Evolutionary conservation across 2,329 filamentous ascomycete genomes (phyloP), one percentile per base, ranked within the genome.

Genomic region (Colletotrichum liriopes): DNA sequence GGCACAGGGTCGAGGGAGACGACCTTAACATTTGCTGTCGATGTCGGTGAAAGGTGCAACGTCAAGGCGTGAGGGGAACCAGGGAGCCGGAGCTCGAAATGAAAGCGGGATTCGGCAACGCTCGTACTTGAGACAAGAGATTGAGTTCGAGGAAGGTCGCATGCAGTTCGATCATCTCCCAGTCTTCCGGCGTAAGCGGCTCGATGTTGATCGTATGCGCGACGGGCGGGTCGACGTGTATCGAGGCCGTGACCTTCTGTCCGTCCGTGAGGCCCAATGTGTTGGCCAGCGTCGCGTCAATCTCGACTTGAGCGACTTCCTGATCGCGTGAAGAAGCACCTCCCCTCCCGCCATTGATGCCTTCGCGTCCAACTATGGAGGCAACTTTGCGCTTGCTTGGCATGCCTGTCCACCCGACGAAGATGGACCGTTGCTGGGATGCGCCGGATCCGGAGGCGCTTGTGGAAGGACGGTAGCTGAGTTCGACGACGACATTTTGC

Each of bases 161-260:
- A 84, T 99, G 96, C 2, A 99, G 86, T 82, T 99, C 96, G 77
- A 99, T 98, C 78, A 98, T 97, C 83, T 99, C 96, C 96, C 96
- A 99, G 80, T 99, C 96, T 71, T 97, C 94, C 1, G 96, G 91
- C 0, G 96, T 98, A 77, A 98, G 84, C 43, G 96, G 96, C 81
- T 99, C 97, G 77, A 99, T 98, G 80, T 98, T 95, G 82, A 99
- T 93, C 1, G 95, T 98, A 81, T 98, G 94, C 60, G 95, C 94
- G 75, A 96, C 85, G 2, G 95, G 95, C 60, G 96, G 96, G 80
- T 99, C 95, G 74, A 98, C 84, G 81, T 99, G 96, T 74, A 99
- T 87, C 45, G 84, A 87, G 58, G 85, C 86, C 75, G 86, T 87
- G 79, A 96, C 90, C 84, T 94, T 97, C 79, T 95, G 93, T 61